phyloP scores from a whole-genome alignment of 306 rosid genomes.

The Gastrolobium villosum region DNA sequence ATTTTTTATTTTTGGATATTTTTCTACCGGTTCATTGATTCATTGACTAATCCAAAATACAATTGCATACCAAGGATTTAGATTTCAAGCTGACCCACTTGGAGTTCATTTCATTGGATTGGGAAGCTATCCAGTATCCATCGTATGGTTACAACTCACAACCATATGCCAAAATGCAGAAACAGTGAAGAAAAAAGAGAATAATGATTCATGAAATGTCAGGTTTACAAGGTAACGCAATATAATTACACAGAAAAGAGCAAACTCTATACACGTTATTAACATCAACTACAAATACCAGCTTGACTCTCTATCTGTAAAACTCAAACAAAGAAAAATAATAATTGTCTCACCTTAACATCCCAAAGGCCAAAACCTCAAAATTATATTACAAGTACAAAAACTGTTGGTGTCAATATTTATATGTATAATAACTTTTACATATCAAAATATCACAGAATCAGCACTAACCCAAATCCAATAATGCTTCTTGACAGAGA shows the following conservation, averaged over 20 bases:
- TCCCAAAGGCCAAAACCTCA: slow-evolving; percentile 23
- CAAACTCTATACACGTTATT: slow-evolving; percentile 29
- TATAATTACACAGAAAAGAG: slow-evolving; percentile 10
- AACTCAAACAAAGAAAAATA: slow-evolving; percentile 4
- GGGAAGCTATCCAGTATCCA: slow-evolving; percentile 6
- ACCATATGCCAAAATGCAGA: slow-evolving; percentile 27
- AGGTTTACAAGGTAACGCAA: slow-evolving; percentile 20
- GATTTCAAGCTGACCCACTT: too few relatives aligned
- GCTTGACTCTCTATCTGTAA: slow-evolving; percentile 6
- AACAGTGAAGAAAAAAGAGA: slow-evolving; percentile 1
- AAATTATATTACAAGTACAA: slow-evolving; percentile 42
- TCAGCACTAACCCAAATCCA: slow-evolving; percentile 93
- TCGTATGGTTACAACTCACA: not conserved
- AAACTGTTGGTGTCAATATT: slow-evolving; percentile 16
- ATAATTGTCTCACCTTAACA: slow-evolving; percentile 23
- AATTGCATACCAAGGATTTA: too few relatives aligned
- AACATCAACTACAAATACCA: slow-evolving; percentile 27
- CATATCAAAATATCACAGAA: slow-evolving; percentile 56
- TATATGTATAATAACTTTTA: slow-evolving; percentile 34
- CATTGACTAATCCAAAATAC: too few relatives aligned
- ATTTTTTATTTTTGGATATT: too few relatives aligned
- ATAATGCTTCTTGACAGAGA: slow-evolving; percentile 88
- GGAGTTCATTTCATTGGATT: too few relatives aligned
- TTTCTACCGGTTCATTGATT: too few relatives aligned
- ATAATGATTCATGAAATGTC: slow-evolving; percentile 17